These are phyloP conservation scores for Plasmopara muralis DNA, from an alignment of 352 stramenopile genomes.

Conservation along the genomic window DNA sequence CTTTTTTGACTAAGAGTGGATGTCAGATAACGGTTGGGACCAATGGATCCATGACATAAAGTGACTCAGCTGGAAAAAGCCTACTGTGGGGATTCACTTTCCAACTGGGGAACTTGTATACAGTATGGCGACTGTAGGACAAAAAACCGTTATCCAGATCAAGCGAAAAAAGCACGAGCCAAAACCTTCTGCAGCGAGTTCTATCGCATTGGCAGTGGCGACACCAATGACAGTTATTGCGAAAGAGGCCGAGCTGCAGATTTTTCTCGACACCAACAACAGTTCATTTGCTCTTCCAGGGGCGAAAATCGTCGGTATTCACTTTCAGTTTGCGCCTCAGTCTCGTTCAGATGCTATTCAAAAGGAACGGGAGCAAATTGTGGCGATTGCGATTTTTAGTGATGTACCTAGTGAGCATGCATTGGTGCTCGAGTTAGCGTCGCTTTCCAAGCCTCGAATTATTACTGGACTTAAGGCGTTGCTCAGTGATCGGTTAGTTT, in stretches of 20 bases:
- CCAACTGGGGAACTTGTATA: slow-evolving; percentile 1
- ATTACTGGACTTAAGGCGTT: slow-evolving; percentile 10
- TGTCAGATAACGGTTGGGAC: neutral
- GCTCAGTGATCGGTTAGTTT: slow-evolving; percentile 7
- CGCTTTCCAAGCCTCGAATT: slow-evolving; percentile 9
- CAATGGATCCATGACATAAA: slow-evolving; percentile 2
- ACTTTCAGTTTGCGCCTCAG: slow-evolving; percentile 15
- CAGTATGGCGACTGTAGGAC: slow-evolving; percentile 4
- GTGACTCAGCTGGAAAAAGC: neutral
- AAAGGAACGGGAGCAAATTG: slow-evolving; percentile 4
- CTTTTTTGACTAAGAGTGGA: slow-evolving; percentile 3
- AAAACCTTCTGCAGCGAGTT: neutral
- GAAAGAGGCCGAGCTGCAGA: slow-evolving; percentile 10
- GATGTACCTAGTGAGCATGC: slow-evolving; percentile 3
- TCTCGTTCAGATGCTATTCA: neutral
- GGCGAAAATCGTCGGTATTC: slow-evolving; percentile 8
- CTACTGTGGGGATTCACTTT: neutral
- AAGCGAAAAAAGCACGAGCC: slow-evolving; percentile 1
- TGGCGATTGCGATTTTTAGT: slow-evolving; percentile 13
- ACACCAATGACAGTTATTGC: slow-evolving; percentile 5
- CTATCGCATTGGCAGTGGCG: neutral
- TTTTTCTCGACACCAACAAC: slow-evolving; percentile 13
- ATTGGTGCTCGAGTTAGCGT: slow-evolving; percentile 12
- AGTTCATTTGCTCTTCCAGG: slow-evolving; percentile 2
- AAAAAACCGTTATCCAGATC: neutral